phyloP scores from a whole-genome alignment of 75 land plant genomes.

The Cunninghamia lanceolata region DNA sequence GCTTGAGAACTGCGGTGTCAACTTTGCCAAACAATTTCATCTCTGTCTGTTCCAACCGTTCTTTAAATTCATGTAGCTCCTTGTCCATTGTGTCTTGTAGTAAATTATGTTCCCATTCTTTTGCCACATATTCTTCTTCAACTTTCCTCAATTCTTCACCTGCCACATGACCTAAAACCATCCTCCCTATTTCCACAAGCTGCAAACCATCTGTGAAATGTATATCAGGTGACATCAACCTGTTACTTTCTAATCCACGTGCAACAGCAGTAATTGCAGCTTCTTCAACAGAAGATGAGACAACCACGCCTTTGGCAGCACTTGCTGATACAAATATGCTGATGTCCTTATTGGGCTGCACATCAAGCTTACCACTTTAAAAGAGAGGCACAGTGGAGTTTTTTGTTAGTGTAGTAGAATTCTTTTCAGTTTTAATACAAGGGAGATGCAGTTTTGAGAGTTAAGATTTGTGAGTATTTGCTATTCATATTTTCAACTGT shows the following conservation, averaged over 20 bases:
- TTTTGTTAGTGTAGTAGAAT: too few relatives aligned
- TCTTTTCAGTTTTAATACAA: too few relatives aligned
- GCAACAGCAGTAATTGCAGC: too few relatives aligned
- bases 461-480: too few relatives aligned
- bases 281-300: too few relatives aligned
- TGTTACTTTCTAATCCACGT: slow-evolving; percentile 13
- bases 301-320: too few relatives aligned
- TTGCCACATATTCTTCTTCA: slow-evolving; percentile 74
- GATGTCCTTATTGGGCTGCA: too few relatives aligned
- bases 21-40: slow-evolving; percentile 74
- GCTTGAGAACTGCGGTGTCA: slow-evolving; percentile 74
- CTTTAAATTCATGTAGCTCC: slow-evolving; percentile 83
- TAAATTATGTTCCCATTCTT: slow-evolving; percentile 88
- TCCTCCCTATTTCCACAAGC: slow-evolving; percentile 9
- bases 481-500: too few relatives aligned
- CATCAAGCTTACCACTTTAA: too few relatives aligned
- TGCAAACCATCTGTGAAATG: background rate
- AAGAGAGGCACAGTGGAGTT: too few relatives aligned
- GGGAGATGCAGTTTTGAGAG: too few relatives aligned
- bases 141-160: slow-evolving; percentile 55
- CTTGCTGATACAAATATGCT: too few relatives aligned
- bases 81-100: slow-evolving; percentile 84
- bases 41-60: slow-evolving; percentile 81
- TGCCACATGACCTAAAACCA: background rate
- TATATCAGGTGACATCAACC: slow-evolving; percentile 3